A percentile compares a stretch with the other conserved stretches of the same genome.
phyloP scores from a whole-genome alignment of 2,329 filamentous ascomycete species.

The Neopestalotiopsis clavispora region DNA sequence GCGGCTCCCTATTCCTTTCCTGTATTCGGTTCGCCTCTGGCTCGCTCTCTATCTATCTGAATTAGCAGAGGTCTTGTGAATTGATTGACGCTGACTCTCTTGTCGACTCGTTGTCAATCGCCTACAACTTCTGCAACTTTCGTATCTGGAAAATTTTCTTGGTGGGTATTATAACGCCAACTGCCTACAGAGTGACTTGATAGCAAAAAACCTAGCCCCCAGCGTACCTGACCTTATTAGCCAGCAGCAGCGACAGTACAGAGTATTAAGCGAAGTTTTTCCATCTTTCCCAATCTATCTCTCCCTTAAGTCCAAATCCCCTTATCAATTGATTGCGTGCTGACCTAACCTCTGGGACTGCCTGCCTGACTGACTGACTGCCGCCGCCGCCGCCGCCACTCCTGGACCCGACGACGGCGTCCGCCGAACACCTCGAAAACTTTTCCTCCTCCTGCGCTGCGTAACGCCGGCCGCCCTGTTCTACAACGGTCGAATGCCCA shows the following conservation, averaged over 20 bases:
- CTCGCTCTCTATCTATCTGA: too few species aligned
- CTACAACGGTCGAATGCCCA: neutral
- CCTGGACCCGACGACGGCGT: neutral
- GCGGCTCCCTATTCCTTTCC: too few species aligned
- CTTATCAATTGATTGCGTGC: too few species aligned
- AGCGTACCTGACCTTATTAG: neutral
- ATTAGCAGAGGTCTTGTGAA: too few species aligned
- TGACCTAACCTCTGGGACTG: neutral
- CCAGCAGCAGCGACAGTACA: neutral
- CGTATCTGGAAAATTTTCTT: neutral
- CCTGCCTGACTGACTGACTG: too few species aligned
- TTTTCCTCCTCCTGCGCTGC: neutral
- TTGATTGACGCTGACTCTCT: too few species aligned
- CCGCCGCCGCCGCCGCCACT: neutral
- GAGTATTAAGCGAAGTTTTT: neutral
- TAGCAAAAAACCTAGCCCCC: too few species aligned
- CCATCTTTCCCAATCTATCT: neutral
- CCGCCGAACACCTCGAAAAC: constrained; percentile 13
- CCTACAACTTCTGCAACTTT: neutral
- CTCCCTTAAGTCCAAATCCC: too few species aligned
- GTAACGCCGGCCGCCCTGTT: neutral
- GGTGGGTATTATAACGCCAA: neutral
- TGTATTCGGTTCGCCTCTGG: too few species aligned
- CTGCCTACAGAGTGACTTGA: too few species aligned
- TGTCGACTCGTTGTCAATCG: neutral